Percentiles rank a stretch among this genome's conserved stretches.
phyloP scores from a whole-genome alignment of 2,329 filamentous ascomycete genomes.

The Claviceps fusiformis region DNA sequence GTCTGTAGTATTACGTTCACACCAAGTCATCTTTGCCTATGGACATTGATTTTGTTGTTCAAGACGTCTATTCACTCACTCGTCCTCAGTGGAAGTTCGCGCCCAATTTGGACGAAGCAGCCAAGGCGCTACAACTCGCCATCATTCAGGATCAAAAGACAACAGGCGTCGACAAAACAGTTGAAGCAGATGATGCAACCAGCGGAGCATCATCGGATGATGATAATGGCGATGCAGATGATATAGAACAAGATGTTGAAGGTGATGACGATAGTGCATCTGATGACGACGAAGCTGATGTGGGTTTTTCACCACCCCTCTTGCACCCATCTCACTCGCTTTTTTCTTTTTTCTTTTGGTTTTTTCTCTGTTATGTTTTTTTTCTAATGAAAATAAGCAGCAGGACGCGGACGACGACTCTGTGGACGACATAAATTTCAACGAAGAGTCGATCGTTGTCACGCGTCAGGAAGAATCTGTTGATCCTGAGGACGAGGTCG shows the following conservation, averaged over 20 bases:
- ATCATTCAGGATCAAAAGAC: conserved; percentile 80
- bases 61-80: conserved; percentile 75
- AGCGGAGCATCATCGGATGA: conserved; percentile 66
- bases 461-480: conserved; percentile 80
- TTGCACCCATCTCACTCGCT: background rate
- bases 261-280: conserved; percentile 47
- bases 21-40: conserved; percentile 84
- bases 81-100: conserved; percentile 89
- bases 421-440: conserved; percentile 48
- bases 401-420: conserved; percentile 37
- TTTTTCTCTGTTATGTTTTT: background rate
- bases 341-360: background rate
- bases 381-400: conserved; percentile 5
- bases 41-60: conserved; percentile 94
- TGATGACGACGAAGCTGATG: conserved; percentile 46
- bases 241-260: conserved; percentile 47
- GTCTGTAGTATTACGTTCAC: conserved; percentile 73
- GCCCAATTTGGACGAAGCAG: conserved; percentile 68
- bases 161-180: conserved; percentile 53
- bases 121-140: conserved; percentile 72
- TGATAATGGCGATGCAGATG: conserved; percentile 53
- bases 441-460: conserved; percentile 84
- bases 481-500: conserved; percentile 87
- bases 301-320: conserved; percentile 14
- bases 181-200: conserved; percentile 59